These are phyloP conservation scores for Limonomyces culmigenus DNA, from an alignment of 1,284 basidiomycete species.

Conservation along the genomic window DNA sequence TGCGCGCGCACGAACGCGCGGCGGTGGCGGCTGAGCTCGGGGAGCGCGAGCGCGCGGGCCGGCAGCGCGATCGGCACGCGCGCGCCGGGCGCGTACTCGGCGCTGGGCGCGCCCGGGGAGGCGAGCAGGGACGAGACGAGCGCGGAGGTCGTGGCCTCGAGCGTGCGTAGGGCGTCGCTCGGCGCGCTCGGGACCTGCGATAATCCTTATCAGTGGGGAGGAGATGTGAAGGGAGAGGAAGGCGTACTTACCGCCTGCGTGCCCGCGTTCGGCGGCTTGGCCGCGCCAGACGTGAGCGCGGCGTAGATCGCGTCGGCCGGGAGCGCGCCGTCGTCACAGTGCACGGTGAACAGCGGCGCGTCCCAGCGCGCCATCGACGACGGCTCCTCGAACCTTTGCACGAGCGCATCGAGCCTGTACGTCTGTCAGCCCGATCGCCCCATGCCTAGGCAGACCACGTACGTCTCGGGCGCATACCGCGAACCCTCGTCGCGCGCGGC, in stretches of 20 bases:
- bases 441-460: no score
- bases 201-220: background rate
- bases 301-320: slow-evolving; percentile 69
- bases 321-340: slow-evolving; percentile 56
- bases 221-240: background rate
- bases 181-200: slow-evolving; percentile 59
- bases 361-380: slow-evolving; percentile 97
- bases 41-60: slow-evolving; percentile 52
- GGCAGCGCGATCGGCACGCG: slow-evolving; percentile 38
- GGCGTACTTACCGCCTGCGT: slow-evolving; percentile 52
- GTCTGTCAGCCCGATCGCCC: slow-evolving; percentile 1
- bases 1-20: slow-evolving; percentile 79
- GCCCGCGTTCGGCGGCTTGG: slow-evolving; percentile 81
- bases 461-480: slow-evolving; percentile 65
- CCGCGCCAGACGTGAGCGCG: slow-evolving; percentile 58
- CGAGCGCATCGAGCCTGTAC: slow-evolving; percentile 78
- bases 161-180: slow-evolving; percentile 61
- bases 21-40: slow-evolving; percentile 76
- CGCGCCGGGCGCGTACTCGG: slow-evolving; percentile 25
- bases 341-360: slow-evolving; percentile 78
- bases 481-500: slow-evolving; percentile 25
- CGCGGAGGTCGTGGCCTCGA: slow-evolving; percentile 54
- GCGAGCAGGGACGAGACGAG: slow-evolving; percentile 56
- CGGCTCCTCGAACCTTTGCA: slow-evolving; percentile 88
- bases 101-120: slow-evolving; percentile 28